Evolutionary conservation across 2,329 filamentous ascomycete genomes (phyloP), one percentile per base, ranked within the genome.

Genomic region (Ophiobolus disseminans): DNA sequence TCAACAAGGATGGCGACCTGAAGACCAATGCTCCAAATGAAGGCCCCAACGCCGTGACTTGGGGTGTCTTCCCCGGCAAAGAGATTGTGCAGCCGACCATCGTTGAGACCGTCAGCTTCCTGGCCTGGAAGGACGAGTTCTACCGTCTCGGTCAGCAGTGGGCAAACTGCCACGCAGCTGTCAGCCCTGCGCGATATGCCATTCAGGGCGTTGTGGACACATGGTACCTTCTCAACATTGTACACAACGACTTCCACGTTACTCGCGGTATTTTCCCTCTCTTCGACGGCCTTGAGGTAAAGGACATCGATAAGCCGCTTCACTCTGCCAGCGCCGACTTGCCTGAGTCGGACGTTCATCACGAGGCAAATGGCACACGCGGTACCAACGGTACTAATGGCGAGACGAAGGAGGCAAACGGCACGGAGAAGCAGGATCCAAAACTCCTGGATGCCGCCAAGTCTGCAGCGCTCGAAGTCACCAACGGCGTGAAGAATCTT

Each of bases 81-180:
- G 94, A 99, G 75, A 97, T 99, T 69, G 92, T 99, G n/a, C 94
- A 99, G 74, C 94, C 94, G 11, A 99, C 94, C n/a, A 97, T 99
- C 65, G 94, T 99, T 42, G 94, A 99, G 77, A 95, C 90, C 14
- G 88, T 99, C 72, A 96, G 90, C 72, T 99, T 99, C 82, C 80
- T 99, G 44, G 94, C 94, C 2, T 99, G 94, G 94, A 96, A 96
- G 76, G 94, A 99, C 62, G 94, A 99, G 75, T 95, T 96, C 13
- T 99, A 91, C 80, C 86, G 90, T 53, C 82, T 99, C 8, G 94
- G 94, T 45, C 83, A 88, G 48, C 92, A 99, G 69, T 99, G 94
- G 94, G 90, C 90, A 17, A 90, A 90, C 66, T 99, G 94, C 72
- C 91, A 96, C 69, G 85, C 91, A 28, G 80, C 87, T 52, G 80